Evolutionary conservation across 1,284 basidiomycete genomes (phyloP), one percentile per base, ranked within the genome.

Genomic region (Sporisorium graminicola): DNA sequence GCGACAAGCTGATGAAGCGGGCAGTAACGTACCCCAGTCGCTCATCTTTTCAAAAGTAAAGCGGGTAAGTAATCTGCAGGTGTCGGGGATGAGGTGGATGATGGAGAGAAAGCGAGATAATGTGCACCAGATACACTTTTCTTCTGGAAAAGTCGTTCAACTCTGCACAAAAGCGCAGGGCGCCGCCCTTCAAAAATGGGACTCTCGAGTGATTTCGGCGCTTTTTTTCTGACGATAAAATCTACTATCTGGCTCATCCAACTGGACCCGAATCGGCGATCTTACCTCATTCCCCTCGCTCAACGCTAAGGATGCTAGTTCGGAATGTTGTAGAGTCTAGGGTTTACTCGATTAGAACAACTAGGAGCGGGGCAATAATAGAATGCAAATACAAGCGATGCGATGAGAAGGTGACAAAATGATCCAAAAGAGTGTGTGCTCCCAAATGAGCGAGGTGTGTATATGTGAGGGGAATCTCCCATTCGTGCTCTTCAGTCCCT

Each of bases 21-120:
- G 27, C 7, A 16, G 26, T 14, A 1, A 71, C 79, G 20, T 70
- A 82, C 80, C 80, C 80, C 80, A 82, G 47, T 82, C 79, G 56
- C 78, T 80, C 80, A 81, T 81, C n/a, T 18, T 67, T 35, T n/a
- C 40, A 35, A 13, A 18, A 40, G 37, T 8, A 18, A 31, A 18
- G 3, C 40, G 26, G 5, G 26, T n/a, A n/a, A n/a, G n/a, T n/a
- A n/a, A n/a, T n/a, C n/a, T n/a, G n/a, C n/a, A 5, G 12, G 18
- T 55, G 42, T 42, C 20, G 37, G 24, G 22, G 24, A 6, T 33
- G 47, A 37, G 43, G 22, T 5, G 49, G 57, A 53, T 58, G 51
- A 58, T 63, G 66, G n/a, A 8, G n/a, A 20, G 35, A 35, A 35
- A 31, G 29, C 29, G 29, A 3, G 8, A n/a, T n/a, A n/a, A n/a